Evolutionary conservation across 768 basidiomycete genomes (phyloP).

Genomic region (Tephrocybe sp.): DNA sequence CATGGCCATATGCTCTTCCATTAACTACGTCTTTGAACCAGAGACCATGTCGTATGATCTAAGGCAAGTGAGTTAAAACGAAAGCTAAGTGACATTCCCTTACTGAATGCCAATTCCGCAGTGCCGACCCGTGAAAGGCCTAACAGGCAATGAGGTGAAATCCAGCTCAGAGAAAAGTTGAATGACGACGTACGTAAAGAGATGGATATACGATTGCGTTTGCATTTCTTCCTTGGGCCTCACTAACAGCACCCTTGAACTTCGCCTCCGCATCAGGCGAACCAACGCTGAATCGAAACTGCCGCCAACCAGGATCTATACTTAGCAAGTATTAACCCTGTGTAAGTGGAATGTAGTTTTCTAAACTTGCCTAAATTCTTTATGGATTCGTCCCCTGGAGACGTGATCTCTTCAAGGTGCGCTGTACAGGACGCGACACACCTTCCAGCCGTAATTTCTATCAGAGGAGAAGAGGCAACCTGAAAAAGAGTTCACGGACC

Average conservation of each 20-base stretch:
- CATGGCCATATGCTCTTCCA: conserved; percentile 65
- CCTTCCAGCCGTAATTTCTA: conserved; percentile 36
- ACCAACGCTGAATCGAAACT: conserved; percentile 71
- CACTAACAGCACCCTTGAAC: conserved; percentile 43
- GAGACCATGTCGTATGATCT: conserved; percentile 73
- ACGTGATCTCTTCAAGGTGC: conserved; percentile 60
- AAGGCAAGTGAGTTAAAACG: background rate
- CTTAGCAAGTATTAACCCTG: background rate
- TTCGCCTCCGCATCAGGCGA: conserved; percentile 71
- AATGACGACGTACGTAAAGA: conserved; percentile 33
- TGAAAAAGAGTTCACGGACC: conserved; percentile 32
- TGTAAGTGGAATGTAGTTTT: background rate
- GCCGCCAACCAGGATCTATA: conserved; percentile 48
- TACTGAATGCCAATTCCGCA: conserved; percentile 72
- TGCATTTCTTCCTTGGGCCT: conserved; percentile 31
- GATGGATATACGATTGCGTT: conserved; percentile 47
- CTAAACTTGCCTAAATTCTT: conserved; percentile 44
- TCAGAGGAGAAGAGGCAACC: background rate
- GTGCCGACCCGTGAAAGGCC: conserved; percentile 69
- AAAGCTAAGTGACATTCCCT: background rate
- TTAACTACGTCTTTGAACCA: conserved; percentile 56
- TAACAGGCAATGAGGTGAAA: conserved; percentile 18
- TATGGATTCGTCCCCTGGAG: conserved; percentile 46
- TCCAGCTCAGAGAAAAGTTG: background rate
- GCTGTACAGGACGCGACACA: conserved; percentile 73